phyloP scores from a whole-genome alignment of 2,329 filamentous ascomycete species.

The Pseudopithomyces maydicus region DNA sequence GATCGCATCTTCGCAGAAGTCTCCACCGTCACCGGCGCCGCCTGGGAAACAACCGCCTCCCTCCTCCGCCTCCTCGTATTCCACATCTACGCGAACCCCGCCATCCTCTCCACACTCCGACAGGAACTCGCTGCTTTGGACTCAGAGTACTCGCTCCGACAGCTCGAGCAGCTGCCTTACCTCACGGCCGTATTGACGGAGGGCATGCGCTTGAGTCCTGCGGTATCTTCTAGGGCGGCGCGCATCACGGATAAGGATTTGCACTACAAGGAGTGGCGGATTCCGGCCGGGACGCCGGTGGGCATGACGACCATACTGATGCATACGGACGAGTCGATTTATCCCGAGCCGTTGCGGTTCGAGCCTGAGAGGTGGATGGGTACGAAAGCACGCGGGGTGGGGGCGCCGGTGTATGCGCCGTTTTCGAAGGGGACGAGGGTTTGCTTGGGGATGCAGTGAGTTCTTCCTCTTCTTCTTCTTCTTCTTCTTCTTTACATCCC shows the following conservation, averaged over 20 bases:
- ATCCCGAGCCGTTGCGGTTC: conserved; percentile 24
- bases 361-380: conserved; percentile 35
- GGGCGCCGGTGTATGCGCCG: conserved; percentile 15
- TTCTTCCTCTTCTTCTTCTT: no score
- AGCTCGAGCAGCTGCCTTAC: conserved; percentile 17
- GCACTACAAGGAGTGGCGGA: conserved; percentile 15
- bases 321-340: conserved; percentile 30
- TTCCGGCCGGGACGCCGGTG: conserved; percentile 33
- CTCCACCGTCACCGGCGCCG: conserved; percentile 30
- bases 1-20: conserved; percentile 27
- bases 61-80: conserved; percentile 24
- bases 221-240: conserved; percentile 24
- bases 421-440: conserved; percentile 15
- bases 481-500: no score
- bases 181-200: conserved; percentile 20
- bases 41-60: conserved; percentile 31
- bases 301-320: conserved; percentile 37
- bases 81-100: conserved; percentile 15
- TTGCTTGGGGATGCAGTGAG: conserved; percentile 17
- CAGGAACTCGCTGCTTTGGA: conserved; percentile 5
- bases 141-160: conserved; percentile 13
- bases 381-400: not conserved
- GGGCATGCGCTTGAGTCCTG: conserved; percentile 32
- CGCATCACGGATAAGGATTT: conserved; percentile 24
- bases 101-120: not conserved